These are phyloP conservation scores for Sarocladium strictum DNA, from an alignment of 2,329 filamentous ascomycete genomes.

Conservation along the genomic window DNA sequence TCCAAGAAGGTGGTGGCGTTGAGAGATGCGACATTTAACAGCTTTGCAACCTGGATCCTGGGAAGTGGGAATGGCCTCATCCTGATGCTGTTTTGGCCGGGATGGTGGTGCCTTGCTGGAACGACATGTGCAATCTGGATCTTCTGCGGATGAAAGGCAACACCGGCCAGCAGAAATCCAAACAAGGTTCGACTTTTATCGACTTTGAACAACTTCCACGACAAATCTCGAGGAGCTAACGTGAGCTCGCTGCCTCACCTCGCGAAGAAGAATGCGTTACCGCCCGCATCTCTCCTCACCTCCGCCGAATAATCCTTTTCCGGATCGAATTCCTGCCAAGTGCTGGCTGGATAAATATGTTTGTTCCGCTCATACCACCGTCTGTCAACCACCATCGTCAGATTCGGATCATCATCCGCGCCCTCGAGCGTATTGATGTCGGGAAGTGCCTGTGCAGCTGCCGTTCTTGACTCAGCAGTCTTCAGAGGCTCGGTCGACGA, in stretches of 20 bases:
- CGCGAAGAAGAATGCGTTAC: slow-evolving; percentile 89
- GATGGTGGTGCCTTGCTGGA: slow-evolving; percentile 43
- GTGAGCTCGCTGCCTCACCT: slow-evolving; percentile 26
- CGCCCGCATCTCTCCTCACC: slow-evolving; percentile 75
- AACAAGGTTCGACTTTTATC: background rate
- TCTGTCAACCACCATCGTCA: slow-evolving; percentile 92
- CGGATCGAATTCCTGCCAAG: slow-evolving; percentile 93
- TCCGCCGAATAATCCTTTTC: slow-evolving; percentile 77
- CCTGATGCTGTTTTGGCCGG: slow-evolving; percentile 51
- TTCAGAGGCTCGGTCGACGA: slow-evolving; percentile 17
- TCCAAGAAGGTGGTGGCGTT: slow-evolving; percentile 28
- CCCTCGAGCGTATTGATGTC: slow-evolving; percentile 64
- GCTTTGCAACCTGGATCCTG: slow-evolving; percentile 45
- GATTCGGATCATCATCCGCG: slow-evolving; percentile 65
- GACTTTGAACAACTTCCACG: background rate
- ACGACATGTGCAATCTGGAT: slow-evolving; percentile 27
- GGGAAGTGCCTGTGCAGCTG: slow-evolving; percentile 32
- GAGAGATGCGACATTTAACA: slow-evolving; percentile 42
- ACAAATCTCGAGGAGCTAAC: no score
- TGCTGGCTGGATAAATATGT: slow-evolving; percentile 93
- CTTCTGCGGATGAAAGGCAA: slow-evolving; percentile 24
- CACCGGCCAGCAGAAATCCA: background rate
- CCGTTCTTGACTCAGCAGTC: slow-evolving; percentile 28
- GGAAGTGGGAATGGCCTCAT: slow-evolving; percentile 43
- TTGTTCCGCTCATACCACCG: slow-evolving; percentile 98